Base-by-base conservation (phyloP, 805 yeast genomes). In the Dipodascus albidus region DNA sequence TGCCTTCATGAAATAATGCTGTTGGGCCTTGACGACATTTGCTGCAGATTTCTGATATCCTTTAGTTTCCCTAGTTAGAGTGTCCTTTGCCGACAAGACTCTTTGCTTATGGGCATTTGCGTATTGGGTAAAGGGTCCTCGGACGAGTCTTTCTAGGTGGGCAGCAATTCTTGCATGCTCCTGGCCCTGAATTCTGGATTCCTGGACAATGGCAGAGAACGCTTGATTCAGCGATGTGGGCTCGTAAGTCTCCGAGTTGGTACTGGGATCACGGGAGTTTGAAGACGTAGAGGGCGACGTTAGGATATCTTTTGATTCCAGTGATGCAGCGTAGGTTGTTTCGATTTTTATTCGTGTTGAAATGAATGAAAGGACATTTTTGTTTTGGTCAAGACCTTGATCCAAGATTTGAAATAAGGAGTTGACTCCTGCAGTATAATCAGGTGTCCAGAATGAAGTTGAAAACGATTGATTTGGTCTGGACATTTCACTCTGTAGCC, bases 91-190 rank as follows among this genome's bases (percentile, higher is more conserved):
- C 60, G 76, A 79, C 44, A 76, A 79, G 1, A 87, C 75, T 49
- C 95, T 70, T 59, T 78, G 78, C 52, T 76, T 76, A 67, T 87
- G 95, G 52, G 83, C 90, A 17, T 70, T 72, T 47, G 89, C 76
- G 95, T 95, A 88, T 60, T 77, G 76, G 9, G 78, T 66, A 61
- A 88, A 87, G 1, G 95, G 95, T 20, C 74, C 74, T 51, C 85
- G 63, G 0, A 87, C 91, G 64, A 79, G 69, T 1, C 70, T 61
- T 53, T 77, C 75, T 55, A 87, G 81, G 57, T 77, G 78, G 3
- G 75, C 71, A 1, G 91, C 85, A 24, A 87, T 78, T 50, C 76
- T 75, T 48, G 78, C 54, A 64, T 83, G 90, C 38, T 73, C 70
- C 49, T 67, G 66, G 3, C 86, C 87, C 66, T 85, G 85, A 38